These are phyloP conservation scores for Penicillium paneum DNA, from an alignment of 2,329 filamentous ascomycete species.

Conservation along the genomic window DNA sequence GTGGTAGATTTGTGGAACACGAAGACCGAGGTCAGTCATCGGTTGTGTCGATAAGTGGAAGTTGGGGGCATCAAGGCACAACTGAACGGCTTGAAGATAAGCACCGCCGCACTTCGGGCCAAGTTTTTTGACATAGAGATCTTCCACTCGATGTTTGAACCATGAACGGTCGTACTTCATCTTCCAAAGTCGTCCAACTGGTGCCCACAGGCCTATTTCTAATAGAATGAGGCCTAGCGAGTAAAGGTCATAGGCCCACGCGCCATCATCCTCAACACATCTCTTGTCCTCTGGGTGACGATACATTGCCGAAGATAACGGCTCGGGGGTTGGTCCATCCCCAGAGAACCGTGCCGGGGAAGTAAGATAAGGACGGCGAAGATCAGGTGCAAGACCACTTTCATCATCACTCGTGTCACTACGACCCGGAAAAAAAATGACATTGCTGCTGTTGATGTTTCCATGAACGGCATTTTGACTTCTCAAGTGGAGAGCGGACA, in stretches of 20 bases:
- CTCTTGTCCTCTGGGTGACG: slow-evolving; percentile 54
- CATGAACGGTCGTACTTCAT: slow-evolving; percentile 60
- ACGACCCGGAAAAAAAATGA: slow-evolving; percentile 53
- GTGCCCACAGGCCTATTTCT: slow-evolving; percentile 63
- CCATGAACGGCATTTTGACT: slow-evolving; percentile 57
- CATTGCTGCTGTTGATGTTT: slow-evolving; percentile 63
- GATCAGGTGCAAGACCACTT: slow-evolving; percentile 40
- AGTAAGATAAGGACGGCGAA: slow-evolving; percentile 56
- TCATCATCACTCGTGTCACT: slow-evolving; percentile 35
- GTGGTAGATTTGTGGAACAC: slow-evolving; percentile 41
- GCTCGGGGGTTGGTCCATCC: slow-evolving; percentile 47
- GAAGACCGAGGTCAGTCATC: slow-evolving; percentile 41
- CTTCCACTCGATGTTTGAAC: slow-evolving; percentile 63
- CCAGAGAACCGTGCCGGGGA: slow-evolving; percentile 59
- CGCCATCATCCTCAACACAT: slow-evolving; percentile 36
- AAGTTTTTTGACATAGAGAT: slow-evolving; percentile 60
- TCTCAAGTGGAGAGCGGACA: slow-evolving; percentile 57
- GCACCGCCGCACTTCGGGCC: slow-evolving; percentile 62
- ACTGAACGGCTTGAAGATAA: slow-evolving; percentile 61
- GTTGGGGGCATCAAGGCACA: slow-evolving; percentile 59
- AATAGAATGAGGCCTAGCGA: slow-evolving; percentile 60
- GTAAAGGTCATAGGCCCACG: slow-evolving; percentile 56
- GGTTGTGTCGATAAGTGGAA: slow-evolving; percentile 43
- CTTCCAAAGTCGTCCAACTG: slow-evolving; percentile 62
- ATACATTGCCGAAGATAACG: slow-evolving; percentile 56